A percentile compares a stretch with the other conserved stretches of the same genome.
phyloP scores from a whole-genome alignment of 148 eudicot genomes.

The Rhododendron vialii region DNA sequence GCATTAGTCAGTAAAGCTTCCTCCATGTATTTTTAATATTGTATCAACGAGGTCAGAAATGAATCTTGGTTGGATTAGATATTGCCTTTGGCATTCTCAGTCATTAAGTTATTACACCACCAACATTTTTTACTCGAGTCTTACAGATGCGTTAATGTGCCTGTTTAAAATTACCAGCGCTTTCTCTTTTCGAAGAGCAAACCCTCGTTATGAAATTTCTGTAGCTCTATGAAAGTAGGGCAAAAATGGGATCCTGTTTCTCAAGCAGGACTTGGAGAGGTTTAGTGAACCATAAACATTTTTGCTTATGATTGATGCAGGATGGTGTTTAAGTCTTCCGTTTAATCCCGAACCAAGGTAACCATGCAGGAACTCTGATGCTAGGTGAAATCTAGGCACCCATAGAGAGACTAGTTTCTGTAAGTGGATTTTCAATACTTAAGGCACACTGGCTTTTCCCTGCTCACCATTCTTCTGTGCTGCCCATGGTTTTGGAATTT shows the following conservation, averaged over 20 bases:
- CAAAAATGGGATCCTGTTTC: neutral
- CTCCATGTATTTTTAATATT: neutral
- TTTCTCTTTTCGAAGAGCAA: neutral
- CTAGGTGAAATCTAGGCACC: neutral
- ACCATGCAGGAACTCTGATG: neutral
- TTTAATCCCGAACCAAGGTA: neutral
- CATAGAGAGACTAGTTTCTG: neutral
- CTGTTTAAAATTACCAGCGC: neutral
- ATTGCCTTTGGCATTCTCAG: neutral
- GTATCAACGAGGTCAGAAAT: neutral
- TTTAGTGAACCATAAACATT: neutral
- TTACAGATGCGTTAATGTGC: neutral
- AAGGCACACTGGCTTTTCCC: neutral
- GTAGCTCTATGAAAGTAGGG: neutral
- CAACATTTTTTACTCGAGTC: neutral
- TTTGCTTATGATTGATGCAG: neutral
- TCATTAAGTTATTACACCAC: neutral
- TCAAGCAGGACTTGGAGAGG: neutral
- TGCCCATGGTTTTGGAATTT: neutral
- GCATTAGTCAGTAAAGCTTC: neutral
- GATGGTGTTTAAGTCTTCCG: neutral
- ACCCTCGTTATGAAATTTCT: neutral
- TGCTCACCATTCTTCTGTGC: neutral
- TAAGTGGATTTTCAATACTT: neutral
- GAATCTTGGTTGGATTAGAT: slow-evolving; percentile 1